Evolutionary conservation across 1,284 basidiomycete genomes (phyloP).

Genomic region (Naganishia cerealis): DNA sequence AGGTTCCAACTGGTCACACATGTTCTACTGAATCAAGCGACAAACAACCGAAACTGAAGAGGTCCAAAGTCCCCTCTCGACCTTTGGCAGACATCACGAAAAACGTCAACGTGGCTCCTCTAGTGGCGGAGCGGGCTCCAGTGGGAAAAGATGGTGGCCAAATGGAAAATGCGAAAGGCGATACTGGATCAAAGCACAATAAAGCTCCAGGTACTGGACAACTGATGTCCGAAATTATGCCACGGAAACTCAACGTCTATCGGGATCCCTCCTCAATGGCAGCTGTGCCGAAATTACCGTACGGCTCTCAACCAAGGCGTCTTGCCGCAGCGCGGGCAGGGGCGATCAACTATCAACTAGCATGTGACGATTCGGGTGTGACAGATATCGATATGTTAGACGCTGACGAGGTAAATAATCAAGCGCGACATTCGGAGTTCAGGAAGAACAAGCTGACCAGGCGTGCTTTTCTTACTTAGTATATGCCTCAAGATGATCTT

Average conservation of each 20-base stretch:
- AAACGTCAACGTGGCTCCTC: slow-evolving; percentile 11
- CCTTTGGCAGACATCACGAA: slow-evolving; percentile 25
- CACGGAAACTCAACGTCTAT: background rate
- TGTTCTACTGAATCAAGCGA: background rate
- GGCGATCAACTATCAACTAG: background rate
- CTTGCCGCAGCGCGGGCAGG: background rate
- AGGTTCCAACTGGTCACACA: background rate
- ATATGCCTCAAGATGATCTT: background rate
- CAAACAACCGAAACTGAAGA: slow-evolving; percentile 25
- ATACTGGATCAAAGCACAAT: background rate
- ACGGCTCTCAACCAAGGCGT: background rate
- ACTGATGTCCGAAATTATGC: background rate
- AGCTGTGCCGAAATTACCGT: background rate
- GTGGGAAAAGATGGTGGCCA: background rate
- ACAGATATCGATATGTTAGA: slow-evolving; percentile 10
- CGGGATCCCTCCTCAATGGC: background rate
- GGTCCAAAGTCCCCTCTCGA: slow-evolving; percentile 25
- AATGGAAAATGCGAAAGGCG: background rate
- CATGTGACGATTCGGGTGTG: slow-evolving; percentile 12
- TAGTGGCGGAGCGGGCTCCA: background rate
- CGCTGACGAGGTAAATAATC: slow-evolving; percentile 8
- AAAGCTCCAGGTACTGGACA: background rate
- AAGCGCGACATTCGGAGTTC: background rate
- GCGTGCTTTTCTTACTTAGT: background rate
- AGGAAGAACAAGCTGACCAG: background rate